Conservation (phyloP, 257 asterid genomes). For the Euphrasia confusa region DNA sequence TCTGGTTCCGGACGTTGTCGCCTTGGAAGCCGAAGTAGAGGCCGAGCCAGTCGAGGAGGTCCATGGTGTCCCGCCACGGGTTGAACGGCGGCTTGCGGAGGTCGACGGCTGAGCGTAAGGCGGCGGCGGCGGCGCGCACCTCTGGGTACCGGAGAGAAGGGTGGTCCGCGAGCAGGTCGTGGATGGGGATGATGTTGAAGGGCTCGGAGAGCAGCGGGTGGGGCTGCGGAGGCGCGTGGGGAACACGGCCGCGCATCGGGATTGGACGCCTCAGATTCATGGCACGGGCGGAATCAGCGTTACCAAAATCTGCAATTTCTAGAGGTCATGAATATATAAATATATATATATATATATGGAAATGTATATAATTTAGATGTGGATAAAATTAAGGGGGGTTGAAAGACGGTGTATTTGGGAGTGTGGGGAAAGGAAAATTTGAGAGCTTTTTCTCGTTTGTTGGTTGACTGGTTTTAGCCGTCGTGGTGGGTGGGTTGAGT, state of each 20-base stretch:
- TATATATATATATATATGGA: too few species aligned
- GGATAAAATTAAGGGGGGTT: neutral
- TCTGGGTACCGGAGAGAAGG: slow-evolving; percentile 79
- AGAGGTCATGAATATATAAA: neutral
- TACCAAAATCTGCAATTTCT: slow-evolving; percentile 8
- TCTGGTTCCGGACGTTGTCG: slow-evolving; percentile 83
- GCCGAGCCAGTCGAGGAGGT: slow-evolving; percentile 91
- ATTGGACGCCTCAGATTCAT: slow-evolving; percentile 59
- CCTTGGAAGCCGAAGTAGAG: slow-evolving; percentile 86
- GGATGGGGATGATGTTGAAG: slow-evolving; percentile 79
- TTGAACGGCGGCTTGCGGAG: slow-evolving; percentile 71
- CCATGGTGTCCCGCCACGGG: slow-evolving; percentile 58
- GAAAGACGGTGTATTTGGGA: neutral
- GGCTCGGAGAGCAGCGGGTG: slow-evolving; percentile 33
- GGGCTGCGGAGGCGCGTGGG: slow-evolving; percentile 44
- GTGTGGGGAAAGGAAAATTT: neutral
- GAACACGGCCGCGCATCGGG: slow-evolving; percentile 51
- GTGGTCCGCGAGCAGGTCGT: slow-evolving; percentile 62
- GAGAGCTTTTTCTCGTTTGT: slow-evolving; percentile 15
- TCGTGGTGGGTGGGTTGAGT: slow-evolving; percentile 22
- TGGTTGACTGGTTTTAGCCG: slow-evolving; percentile 16
- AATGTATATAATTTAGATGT: neutral
- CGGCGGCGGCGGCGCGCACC: slow-evolving; percentile 80
- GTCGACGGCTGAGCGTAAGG: slow-evolving; percentile 56
- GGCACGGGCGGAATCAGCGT: slow-evolving; percentile 23